Evolutionary conservation across 176 grass and related monocot species (phyloP).

Genomic region (Eragrostis nindensis): DNA sequence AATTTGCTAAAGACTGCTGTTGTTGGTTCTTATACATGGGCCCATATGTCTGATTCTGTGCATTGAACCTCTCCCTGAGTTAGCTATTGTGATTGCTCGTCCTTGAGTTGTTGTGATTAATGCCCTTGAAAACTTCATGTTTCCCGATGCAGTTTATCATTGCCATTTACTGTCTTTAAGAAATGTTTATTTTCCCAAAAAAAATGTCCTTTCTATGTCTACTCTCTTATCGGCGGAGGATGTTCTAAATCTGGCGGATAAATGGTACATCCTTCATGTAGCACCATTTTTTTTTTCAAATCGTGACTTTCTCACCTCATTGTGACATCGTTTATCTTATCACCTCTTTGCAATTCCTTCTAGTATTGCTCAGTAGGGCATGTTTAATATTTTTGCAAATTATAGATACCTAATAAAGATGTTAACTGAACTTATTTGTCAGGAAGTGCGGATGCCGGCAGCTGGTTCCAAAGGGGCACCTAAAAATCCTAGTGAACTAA

Average conservation of each 20-base stretch:
- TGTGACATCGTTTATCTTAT: not conserved
- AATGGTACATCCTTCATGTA: not conserved
- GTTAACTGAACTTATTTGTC: constrained; percentile 41
- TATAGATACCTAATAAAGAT: constrained; percentile 11
- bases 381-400: constrained; percentile 6
- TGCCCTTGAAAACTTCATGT: too few species aligned
- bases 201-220: too few species aligned
- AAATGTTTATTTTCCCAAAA: too few species aligned
- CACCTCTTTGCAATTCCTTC: too few species aligned
- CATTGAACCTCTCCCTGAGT: not conserved
- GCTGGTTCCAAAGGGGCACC: constrained; percentile 83
- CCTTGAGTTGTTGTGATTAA: not conserved
- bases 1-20: too few species aligned
- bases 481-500: constrained; percentile 84
- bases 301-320: not conserved
- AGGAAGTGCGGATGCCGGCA: constrained; percentile 95
- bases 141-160: too few species aligned
- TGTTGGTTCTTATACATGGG: not conserved
- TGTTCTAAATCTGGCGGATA: not conserved
- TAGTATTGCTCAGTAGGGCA: constrained; percentile 2
- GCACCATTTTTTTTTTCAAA: not conserved
- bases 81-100: not conserved
- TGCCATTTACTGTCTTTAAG: too few species aligned
- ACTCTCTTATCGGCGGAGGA: not conserved
- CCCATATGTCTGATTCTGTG: not conserved